Evolutionary conservation across 2,329 filamentous ascomycete genomes (phyloP), one percentile per base, ranked within the genome.

Genomic region (Penicillium crustosum): DNA sequence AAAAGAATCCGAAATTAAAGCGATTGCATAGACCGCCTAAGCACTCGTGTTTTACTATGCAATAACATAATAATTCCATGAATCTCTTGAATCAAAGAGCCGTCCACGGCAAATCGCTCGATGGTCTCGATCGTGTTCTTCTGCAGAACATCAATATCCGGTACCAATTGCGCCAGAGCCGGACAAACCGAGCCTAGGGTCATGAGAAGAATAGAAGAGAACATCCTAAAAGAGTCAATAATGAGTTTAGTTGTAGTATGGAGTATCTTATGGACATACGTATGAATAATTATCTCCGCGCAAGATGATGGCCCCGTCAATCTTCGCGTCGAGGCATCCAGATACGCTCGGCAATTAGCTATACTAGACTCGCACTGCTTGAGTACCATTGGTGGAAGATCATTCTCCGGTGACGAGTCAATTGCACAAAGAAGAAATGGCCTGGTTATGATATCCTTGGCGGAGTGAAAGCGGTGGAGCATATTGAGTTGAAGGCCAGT

Each of bases 371-470:
- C 53, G n/a, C 53, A 55, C 31, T 55, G 53, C 17, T 42, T 49
- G 17, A 55, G 53, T 1, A 55, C 36, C 53, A 55, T 55, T 12
- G 53, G 53, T 8, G 44, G 44, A n/a, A 55, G 10, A 19, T 55
- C 53, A 15, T 33, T 50, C 27, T 55, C 53, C 4, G 44, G 36
- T 3, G 27, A 42, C 0, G 17, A 55, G 15, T 55, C 53, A 36
- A 55, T 49, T 13, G 36, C 53, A 42, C 53, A 49, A 13, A 55
- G 53, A 33, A 55, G 53, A n/a, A 55, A 55, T 29, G 53, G 53
- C 19, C 53, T 49, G 6, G 53, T 55, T 10, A 49, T 55, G 27
- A 55, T 55, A 49, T 55, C 53, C 10, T 55, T 55, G 21, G 53
- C 53, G 8, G 53, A 55, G 19, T 55, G 53, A 17, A 55, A 55